Conservation (phyloP, 345 rosid genomes). For the Camelina neglecta region DNA sequence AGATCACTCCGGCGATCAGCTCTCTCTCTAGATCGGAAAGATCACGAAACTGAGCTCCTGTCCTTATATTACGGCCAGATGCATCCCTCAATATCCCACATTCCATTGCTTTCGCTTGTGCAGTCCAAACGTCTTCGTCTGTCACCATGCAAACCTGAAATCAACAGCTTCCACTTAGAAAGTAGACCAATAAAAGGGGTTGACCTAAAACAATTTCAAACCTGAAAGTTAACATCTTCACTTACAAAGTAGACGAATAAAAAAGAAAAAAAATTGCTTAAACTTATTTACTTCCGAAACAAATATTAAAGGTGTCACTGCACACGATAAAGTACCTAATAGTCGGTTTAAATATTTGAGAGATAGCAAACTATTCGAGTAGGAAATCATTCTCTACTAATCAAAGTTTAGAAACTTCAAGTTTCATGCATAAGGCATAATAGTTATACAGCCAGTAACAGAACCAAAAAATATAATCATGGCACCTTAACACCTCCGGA, state of each 20-base stretch:
- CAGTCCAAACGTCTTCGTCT: constrained; percentile 87
- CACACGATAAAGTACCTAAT: not conserved
- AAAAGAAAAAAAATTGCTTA: no score
- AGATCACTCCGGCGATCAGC: constrained; percentile 57
- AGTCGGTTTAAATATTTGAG: not conserved
- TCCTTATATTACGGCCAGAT: constrained; percentile 51
- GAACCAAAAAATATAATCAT: not conserved
- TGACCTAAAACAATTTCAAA: no score
- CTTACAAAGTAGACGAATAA: no score
- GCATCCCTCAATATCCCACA: constrained; percentile 74
- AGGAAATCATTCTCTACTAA: not conserved
- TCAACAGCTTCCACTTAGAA: constrained; percentile 10
- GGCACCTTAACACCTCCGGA: constrained; percentile 73
- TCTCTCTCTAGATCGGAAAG: constrained; percentile 66
- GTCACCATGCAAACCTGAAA: constrained; percentile 91
- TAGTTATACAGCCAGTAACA: not conserved
- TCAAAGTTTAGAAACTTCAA: not conserved
- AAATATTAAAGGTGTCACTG: not conserved
- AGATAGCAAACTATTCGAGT: not conserved
- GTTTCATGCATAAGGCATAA: not conserved
- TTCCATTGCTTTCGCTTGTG: constrained; percentile 81
- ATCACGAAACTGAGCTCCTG: constrained; percentile 71
- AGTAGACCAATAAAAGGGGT: not conserved
- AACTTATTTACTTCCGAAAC: not conserved
- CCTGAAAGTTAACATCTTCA: no score